A percentile compares a stretch with the other conserved stretches of the same genome.
Evolutionary conservation across 148 eudicot species (phyloP).

Genomic region (Camellia sinensis): DNA sequence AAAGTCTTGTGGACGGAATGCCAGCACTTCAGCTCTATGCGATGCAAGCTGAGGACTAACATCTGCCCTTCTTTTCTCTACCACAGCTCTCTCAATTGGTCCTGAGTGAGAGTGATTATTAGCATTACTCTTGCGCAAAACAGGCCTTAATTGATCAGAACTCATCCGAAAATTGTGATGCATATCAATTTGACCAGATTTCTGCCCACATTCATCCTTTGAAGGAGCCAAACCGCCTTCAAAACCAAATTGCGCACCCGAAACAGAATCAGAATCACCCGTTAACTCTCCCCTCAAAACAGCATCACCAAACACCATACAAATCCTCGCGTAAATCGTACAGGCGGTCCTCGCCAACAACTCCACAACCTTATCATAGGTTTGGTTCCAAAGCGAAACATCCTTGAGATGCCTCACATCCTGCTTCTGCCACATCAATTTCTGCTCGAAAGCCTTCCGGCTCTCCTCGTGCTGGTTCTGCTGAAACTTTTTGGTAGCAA

Average conservation of each 20-base stretch:
- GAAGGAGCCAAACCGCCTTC: conserved; percentile 12
- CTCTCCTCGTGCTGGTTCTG: conserved; percentile 61
- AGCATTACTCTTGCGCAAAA: conserved; percentile 21
- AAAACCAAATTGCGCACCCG: too few species aligned
- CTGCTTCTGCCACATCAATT: conserved; percentile 71
- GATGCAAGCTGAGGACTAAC: conserved; percentile 30
- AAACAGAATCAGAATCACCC: not conserved
- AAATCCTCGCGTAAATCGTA: conserved; percentile 66
- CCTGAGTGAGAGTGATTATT: conserved; percentile 42
- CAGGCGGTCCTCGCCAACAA: conserved; percentile 76
- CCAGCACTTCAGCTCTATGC: conserved; percentile 34
- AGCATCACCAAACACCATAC: conserved; percentile 43
- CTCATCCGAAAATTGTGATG: not conserved
- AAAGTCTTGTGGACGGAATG: conserved; percentile 46
- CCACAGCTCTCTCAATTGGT: conserved; percentile 22
- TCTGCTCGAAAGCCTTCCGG: conserved; percentile 70
- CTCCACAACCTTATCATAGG: conserved; percentile 79
- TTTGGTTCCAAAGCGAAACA: conserved; percentile 78
- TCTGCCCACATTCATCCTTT: conserved; percentile 26
- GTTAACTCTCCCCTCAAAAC: conserved; percentile 22
- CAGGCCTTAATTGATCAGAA: conserved; percentile 6
- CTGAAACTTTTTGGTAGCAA: conserved; percentile 58
- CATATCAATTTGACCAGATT: conserved; percentile 20
- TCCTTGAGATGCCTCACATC: conserved; percentile 73
- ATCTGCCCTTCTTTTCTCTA: conserved; percentile 28